Evolutionary conservation across 2,329 filamentous ascomycete species (phyloP), one percentile per base, ranked within the genome.

Genomic region (Truncatella angustata): DNA sequence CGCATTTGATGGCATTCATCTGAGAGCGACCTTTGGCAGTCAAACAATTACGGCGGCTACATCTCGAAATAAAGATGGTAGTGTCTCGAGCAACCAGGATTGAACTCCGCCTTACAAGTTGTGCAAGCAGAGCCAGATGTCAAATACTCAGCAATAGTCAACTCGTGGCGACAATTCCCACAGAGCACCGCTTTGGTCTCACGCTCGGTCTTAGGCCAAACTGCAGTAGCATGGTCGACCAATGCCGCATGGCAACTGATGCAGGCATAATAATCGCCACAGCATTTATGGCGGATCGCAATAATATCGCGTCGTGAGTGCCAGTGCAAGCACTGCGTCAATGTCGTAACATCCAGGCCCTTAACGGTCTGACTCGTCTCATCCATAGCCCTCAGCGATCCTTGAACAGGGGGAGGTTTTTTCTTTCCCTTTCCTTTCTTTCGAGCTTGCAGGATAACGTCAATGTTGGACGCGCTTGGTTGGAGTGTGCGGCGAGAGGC

Each of bases 251-350:
- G 60, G 37, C 60, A 62, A 54, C 53, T 56, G 37, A 58, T 58
- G 47, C 60, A 62, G 37, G 60, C 60, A 49, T 60, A 61, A 48
- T 60, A 62, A 4, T 58, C 35, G n/a, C 49, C 52, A 40, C 60
- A 62, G 56, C 60, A 62, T 35, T 50, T 54, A 53, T 62, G 60
- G 18, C 53, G 56, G 34, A 62, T 62, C 48, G 60, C 60, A 23
- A 62, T 60, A 39, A 62, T 54, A 40, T 62, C 60, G 39, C 50
- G 56, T 3, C 54, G 51, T 3, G 60, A 62, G 21, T 62, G 53
- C 60, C 60, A 62, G 47, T 62, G 60, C 16, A 51, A 46, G 35
- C 60, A 62, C 48, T 60, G 54, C 9, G 57, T 61, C 21, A 36
- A 44, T 4, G 57, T 39, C n/a, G 52, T 57, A 34, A 60, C 54